Percentiles rank a stretch among this genome's conserved stretches.
Evolutionary conservation across 441 rosid genomes (phyloP).

Genomic region (Capsella rubella): DNA sequence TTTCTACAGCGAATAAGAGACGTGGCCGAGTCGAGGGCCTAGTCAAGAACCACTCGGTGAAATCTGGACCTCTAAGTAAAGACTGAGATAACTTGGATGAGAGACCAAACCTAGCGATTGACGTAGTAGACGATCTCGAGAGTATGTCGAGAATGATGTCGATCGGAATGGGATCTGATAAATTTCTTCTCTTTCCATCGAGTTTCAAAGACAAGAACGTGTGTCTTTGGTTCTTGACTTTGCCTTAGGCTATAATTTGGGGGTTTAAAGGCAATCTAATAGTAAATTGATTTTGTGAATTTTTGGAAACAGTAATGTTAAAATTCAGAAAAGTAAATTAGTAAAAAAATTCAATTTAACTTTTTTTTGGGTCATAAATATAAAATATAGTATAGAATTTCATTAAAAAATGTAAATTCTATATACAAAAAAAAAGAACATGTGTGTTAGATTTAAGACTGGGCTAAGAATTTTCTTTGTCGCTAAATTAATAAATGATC

Average conservation of each 20-base stretch:
- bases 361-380: no score
- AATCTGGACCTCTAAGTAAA: not conserved
- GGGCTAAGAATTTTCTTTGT: no score
- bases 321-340: no score
- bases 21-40: not conserved
- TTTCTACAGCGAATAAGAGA: not conserved
- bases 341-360: no score
- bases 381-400: no score
- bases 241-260: not conserved
- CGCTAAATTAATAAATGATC: no score
- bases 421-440: no score
- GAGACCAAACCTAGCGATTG: constrained; percentile 8
- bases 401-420: no score
- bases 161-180: not conserved
- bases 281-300: no score
- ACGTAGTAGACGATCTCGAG: not conserved
- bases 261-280: not conserved
- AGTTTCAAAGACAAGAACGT: not conserved
- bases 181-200: not conserved
- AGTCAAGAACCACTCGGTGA: not conserved
- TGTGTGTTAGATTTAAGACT: no score
- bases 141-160: not conserved
- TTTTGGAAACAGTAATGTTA: no score
- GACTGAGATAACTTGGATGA: not conserved
- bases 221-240: not conserved